phyloP scores from a whole-genome alignment of 2,329 filamentous ascomycete genomes.

The Herpotrichia juniperi region DNA sequence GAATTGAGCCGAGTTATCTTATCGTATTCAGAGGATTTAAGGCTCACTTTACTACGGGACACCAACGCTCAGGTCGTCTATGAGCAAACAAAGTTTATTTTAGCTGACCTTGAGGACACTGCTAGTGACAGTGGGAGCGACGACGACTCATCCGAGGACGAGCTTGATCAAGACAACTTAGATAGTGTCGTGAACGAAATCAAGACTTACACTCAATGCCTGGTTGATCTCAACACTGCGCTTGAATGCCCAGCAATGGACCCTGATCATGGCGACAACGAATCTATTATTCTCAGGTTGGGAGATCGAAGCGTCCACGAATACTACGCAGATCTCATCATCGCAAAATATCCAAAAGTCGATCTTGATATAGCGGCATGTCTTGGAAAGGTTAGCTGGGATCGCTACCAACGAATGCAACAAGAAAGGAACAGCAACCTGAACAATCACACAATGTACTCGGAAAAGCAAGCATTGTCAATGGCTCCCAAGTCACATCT shows the following conservation, averaged over 20 bases:
- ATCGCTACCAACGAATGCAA: conserved; percentile 25
- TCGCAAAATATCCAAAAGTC: conserved; percentile 21
- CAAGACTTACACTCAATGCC: conserved; percentile 19
- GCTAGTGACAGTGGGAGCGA: conserved; percentile 14
- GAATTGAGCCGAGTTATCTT: conserved; percentile 8
- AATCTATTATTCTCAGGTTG: conserved; percentile 3
- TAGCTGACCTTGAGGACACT: conserved; percentile 6
- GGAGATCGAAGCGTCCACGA: conserved; percentile 20
- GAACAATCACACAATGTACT: not conserved
- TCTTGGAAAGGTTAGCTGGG: conserved; percentile 26
- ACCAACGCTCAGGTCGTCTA: conserved; percentile 11
- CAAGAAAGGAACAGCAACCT: conserved; percentile 13
- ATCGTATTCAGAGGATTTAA: not conserved
- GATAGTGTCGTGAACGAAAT: conserved; percentile 7
- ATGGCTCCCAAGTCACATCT: conserved; percentile 8
- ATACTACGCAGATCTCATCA: conserved; percentile 24
- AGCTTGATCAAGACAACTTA: not conserved
- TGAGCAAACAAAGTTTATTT: conserved; percentile 18
- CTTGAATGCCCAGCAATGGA: conserved; percentile 26
- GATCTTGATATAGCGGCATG: conserved; percentile 6
- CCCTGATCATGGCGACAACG: conserved; percentile 10
- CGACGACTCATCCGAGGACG: conserved; percentile 5
- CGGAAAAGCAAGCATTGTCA: not conserved
- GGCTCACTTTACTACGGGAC: not conserved
- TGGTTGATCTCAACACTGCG: conserved; percentile 21